Conservation (phyloP, 169 alveolate species). For the Plasmodium yoelii region DNA sequence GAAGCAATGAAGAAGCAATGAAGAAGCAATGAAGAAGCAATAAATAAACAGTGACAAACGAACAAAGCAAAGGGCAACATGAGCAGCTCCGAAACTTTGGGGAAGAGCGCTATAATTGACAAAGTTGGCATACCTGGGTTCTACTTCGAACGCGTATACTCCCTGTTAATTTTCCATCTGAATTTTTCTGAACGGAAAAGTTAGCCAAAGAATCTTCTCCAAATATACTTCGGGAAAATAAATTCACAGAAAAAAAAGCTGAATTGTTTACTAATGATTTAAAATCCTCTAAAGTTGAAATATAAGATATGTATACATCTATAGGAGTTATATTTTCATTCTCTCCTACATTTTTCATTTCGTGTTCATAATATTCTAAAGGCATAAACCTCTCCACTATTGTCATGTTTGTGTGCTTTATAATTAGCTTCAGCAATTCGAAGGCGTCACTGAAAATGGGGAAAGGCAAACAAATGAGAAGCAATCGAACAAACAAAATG, state of each 20-base stretch:
- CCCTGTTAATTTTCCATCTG: constrained; percentile 79
- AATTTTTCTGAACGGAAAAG: constrained; percentile 84
- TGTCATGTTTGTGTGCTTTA: constrained; percentile 66
- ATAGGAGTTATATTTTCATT: constrained; percentile 73
- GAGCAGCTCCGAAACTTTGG: no score
- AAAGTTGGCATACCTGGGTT: constrained; percentile 74
- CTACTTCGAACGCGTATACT: constrained; percentile 81
- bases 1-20: no score
- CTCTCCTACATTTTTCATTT: constrained; percentile 57
- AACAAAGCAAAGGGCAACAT: no score
- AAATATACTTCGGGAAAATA: constrained; percentile 92
- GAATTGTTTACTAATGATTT: constrained; percentile 75
- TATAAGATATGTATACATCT: constrained; percentile 76
- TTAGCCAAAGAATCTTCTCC: constrained; percentile 95
- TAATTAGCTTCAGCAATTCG: constrained; percentile 59
- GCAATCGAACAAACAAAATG: no score
- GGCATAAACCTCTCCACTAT: constrained; percentile 76
- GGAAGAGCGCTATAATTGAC: neutral
- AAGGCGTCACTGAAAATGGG: constrained; percentile 71
- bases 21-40: no score
- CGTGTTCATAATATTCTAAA: constrained; percentile 52
- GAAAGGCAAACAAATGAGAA: no score
- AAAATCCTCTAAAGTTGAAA: constrained; percentile 74
- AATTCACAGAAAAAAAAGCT: constrained; percentile 92
- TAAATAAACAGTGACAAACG: no score